Base-by-base conservation (phyloP, 495 filamentous ascomycete species). In the Tetracladium marchalianum region DNA sequence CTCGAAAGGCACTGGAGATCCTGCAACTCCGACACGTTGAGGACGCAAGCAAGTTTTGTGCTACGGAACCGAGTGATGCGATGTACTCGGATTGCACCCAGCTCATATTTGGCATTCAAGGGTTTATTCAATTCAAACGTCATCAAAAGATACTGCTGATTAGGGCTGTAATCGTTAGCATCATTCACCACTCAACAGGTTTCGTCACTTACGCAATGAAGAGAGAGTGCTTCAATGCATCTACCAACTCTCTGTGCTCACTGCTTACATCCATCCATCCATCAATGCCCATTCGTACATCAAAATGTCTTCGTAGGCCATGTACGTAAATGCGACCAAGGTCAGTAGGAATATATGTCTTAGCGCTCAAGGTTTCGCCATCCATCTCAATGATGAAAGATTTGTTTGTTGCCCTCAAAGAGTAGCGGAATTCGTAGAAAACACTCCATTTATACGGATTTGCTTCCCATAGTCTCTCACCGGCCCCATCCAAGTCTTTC, bases 401-500 rank as follows among this genome's bases (percentile, higher is more conserved):
- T 11, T 56, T 56, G 8, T 49, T 38, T 0, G 41, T 15, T 27
- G 41, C 41, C 8, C 40, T 47, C 8, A 43, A 18, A 19, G 39
- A 55, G 46, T 76, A 80, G 12, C 59, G 60, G 34, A 77, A 75
- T 17, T 78, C 71, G 49, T 82, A 84, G 1, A 60, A 49, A 3
- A 74, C 38, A 11, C 38, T 10, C 49, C 51, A 51, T 45, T 62
- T 17, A 27, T 3, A 27, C 55, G 53, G 2, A 55, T 16, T 0
- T n/a, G 9, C 0, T 32, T 35, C 0, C 32, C 27, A 45, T 13
- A 49, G 12, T 53, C 43, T 63, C 50, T 66, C 11, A 44, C 36
- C 16, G n/a, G 54, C 39, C 0, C 55, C 57, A 7, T 31, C 6
- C 1, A 46, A 15, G 11, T 59, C 50, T 7, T 48, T 52, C 13